Evolutionary conservation across 805 yeast genomes (phyloP).

Genomic region (Candida morakotiae): DNA sequence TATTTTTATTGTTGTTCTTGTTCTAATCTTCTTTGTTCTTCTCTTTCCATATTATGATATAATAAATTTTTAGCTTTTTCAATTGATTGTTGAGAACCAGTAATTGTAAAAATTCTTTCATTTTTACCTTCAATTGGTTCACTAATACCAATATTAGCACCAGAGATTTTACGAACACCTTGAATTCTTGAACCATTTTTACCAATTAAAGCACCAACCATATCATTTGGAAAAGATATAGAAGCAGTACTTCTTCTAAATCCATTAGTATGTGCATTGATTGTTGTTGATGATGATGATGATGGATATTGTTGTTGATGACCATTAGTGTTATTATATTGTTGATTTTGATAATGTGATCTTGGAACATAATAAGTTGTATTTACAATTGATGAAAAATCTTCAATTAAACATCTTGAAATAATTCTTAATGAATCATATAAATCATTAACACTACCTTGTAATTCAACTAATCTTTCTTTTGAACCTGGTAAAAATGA

Average conservation of each 20-base stretch:
- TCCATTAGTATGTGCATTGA: not conserved
- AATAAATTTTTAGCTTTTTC: slow-evolving; percentile 58
- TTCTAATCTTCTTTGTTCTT: slow-evolving; percentile 41
- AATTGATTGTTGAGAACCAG: slow-evolving; percentile 53
- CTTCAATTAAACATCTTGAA: slow-evolving; percentile 71
- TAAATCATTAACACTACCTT: slow-evolving; percentile 68
- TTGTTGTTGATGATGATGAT: slow-evolving; percentile 5
- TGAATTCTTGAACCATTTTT: slow-evolving; percentile 82
- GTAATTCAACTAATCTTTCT: slow-evolving; percentile 83
- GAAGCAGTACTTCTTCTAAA: slow-evolving; percentile 27
- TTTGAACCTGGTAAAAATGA: slow-evolving; percentile 76
- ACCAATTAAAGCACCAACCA: slow-evolving; percentile 89
- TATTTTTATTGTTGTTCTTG: slow-evolving; percentile 1
- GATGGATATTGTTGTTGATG: slow-evolving; percentile 9
- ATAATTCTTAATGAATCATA: slow-evolving; percentile 54
- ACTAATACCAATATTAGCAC: slow-evolving; percentile 74
- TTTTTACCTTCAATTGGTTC: slow-evolving; percentile 61
- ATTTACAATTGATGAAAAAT: slow-evolving; percentile 62
- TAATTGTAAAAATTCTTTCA: slow-evolving; percentile 67
- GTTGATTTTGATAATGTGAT: slow-evolving; percentile 11
- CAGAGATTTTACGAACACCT: slow-evolving; percentile 74
- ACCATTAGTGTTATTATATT: not conserved
- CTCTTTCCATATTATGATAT: slow-evolving; percentile 56
- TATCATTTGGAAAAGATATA: slow-evolving; percentile 66
- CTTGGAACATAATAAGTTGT: slow-evolving; percentile 61